phyloP scores from a whole-genome alignment of 2,329 filamentous ascomycete species.

The Uncinocarpus reesii region DNA sequence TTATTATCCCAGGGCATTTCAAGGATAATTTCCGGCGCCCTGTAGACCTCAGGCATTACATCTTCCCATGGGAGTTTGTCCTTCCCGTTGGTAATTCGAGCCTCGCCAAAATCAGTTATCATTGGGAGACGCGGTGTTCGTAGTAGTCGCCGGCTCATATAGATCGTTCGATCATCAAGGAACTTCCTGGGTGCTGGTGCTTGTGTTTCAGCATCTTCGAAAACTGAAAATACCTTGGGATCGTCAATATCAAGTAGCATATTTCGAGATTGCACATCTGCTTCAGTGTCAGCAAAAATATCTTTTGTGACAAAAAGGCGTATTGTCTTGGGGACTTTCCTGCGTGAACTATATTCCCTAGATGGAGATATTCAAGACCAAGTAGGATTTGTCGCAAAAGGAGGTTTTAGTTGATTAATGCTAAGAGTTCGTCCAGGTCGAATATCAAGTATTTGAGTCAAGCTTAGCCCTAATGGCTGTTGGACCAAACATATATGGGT shows the following conservation, averaged over 20 bases:
- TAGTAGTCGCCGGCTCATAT: conserved; percentile 2
- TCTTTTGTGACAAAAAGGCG: not conserved
- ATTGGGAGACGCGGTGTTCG: not conserved
- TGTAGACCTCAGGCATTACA: conserved; percentile 20
- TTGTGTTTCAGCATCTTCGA: conserved; percentile 12
- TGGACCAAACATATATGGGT: conserved; percentile 12
- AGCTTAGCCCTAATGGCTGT: conserved; percentile 12
- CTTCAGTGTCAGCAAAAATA: not conserved
- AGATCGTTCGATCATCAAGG: conserved; percentile 10
- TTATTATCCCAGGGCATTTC: conserved; percentile 20
- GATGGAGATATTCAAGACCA: not conserved
- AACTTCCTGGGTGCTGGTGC: conserved; percentile 11
- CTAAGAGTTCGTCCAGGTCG: no score
- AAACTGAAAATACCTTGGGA: conserved; percentile 5
- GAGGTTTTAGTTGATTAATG: not conserved
- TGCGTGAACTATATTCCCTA: not conserved
- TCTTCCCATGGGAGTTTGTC: conserved; percentile 7
- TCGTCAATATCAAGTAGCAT: conserved; percentile 9
- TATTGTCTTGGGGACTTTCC: not conserved
- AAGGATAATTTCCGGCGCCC: conserved; percentile 20
- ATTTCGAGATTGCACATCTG: conserved; percentile 9
- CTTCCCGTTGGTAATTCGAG: not conserved
- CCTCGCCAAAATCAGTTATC: conserved; percentile 11
- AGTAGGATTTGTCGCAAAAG: not conserved
- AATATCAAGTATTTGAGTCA: conserved; percentile 11